Evolutionary conservation across 169 alveolate species (phyloP), one percentile per base, ranked within the genome.

Genomic region (Blepharisma undulans): DNA sequence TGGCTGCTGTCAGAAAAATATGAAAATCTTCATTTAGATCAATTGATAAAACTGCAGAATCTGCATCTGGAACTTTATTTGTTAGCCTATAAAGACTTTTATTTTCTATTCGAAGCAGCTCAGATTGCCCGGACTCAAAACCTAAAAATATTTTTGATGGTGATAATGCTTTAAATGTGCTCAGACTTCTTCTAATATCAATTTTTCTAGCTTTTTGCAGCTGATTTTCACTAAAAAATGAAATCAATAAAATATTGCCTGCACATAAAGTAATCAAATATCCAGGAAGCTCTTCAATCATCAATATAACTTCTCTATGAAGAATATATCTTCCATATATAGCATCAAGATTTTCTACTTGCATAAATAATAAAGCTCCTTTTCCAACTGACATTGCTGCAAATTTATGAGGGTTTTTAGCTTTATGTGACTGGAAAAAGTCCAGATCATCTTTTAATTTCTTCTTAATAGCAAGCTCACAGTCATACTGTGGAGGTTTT

Each of bases 281-380:
- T 12, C 72, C 72, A 29, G 61, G 34, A 27, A 86, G 61, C 61
- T 90, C 94, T 59, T 87, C 71, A 22, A 93, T 88, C 19, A 89
- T 60, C 19, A 48, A 74, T 14, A 94, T 78, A n/a, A 90, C 87
- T 81, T 94, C 91, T 30, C 96, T 48, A 66, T 94, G 95, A 66
- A 94, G 74, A n/a, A 92, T 76, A 72, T 92, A 94, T 61, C 96
- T 76, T 22, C 95, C 90, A 72, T 94, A 91, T 76, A 94, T 88
- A 25, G 30, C 32, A 71, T 92, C 95, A 12, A 93, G 77, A 33
- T 90, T 59, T 30, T 94, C 94, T 0, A 94, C 92, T 21, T 87
- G 84, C 18, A 92, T 84, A 72, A 94, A 94, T 33, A 94, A 76
- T 4, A 94, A 18, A 4, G 93, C 93, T 22, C 96, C 96, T 81